Evolutionary conservation across 139 green algal genomes (phyloP), one percentile per base, ranked within the genome.

Genomic region (Microglena sp.): DNA sequence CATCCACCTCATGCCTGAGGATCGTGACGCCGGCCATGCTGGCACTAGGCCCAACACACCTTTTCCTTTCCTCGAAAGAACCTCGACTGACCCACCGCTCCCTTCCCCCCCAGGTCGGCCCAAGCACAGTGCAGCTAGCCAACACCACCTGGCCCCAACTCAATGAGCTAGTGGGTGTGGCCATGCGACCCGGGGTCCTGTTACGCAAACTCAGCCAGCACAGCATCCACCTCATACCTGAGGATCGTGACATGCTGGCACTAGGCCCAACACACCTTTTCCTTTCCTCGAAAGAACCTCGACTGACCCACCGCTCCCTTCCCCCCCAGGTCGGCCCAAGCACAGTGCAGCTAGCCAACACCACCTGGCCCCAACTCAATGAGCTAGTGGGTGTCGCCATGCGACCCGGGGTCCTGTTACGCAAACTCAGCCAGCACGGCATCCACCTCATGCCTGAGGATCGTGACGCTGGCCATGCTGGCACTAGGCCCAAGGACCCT

Each of bases 381-480:
- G 30, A 60, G n/a, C 27, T 85, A 21, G 26, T 77, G 6, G 70
- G 67, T 31, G n/a, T 34, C 24, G 34, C 35, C 4, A 62, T 86
- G 62, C 43, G 43, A 24, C 67, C 69, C 3, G 57, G 62, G 36
- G 26, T 40, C 21, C 69, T 85, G 70, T 60, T 88, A 40, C 22
- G 58, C 24, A 45, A 45, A 21, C 72, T 84, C 8, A 64, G 57
- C 26, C 60, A 67, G 33, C 60, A 65, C 2, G 86, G 80, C 0
- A 35, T 89, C 43, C 66, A 78, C 55, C 68, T 92, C 66, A 53
- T 84, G 67, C 85, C 81, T 18, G 64, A 74, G 29, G 71, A 81
- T 50, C 45, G 68, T 4, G 82, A 89, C 50, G 73, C 70, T n/a
- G 44, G 34, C 26, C 55, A 64, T 24, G 73, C 71, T 24, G 74